Conservation (phyloP, 2,329 filamentous ascomycete genomes). For the Fusarium pseudograminearum region DNA sequence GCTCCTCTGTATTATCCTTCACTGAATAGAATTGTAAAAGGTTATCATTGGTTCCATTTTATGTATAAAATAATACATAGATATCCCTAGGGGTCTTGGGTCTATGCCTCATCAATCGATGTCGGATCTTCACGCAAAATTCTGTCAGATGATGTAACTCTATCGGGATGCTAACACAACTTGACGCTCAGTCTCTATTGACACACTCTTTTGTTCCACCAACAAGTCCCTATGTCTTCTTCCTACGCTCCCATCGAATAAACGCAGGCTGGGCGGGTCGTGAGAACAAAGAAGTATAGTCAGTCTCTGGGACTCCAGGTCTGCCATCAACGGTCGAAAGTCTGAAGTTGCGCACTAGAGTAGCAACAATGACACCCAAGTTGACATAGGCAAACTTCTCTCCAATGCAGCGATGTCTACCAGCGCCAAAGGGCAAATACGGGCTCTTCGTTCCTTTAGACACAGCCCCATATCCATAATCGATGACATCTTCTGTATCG, state of each 20-base stretch:
- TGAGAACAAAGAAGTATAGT: slow-evolving; percentile 67
- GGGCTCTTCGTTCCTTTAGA: slow-evolving; percentile 53
- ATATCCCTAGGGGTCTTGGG: not conserved
- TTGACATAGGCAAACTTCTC: slow-evolving; percentile 82
- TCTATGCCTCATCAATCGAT: too few relatives aligned
- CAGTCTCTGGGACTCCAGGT: slow-evolving; percentile 70
- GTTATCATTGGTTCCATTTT: slow-evolving; percentile 13
- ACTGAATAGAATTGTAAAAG: slow-evolving; percentile 40
- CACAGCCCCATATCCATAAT: slow-evolving; percentile 50
- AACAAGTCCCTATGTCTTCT: not conserved
- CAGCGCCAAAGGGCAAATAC: slow-evolving; percentile 78
- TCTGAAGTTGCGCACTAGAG: slow-evolving; percentile 71
- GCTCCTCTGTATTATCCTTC: slow-evolving; percentile 23
- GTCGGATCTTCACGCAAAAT: too few relatives aligned
- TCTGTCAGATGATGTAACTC: too few relatives aligned
- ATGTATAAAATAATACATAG: not conserved
- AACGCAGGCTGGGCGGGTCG: slow-evolving; percentile 51
- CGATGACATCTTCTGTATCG: slow-evolving; percentile 36
- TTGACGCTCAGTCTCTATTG: not conserved
- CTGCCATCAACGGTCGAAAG: slow-evolving; percentile 68
- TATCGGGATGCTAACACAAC: too few relatives aligned
- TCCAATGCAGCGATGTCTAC: slow-evolving; percentile 79
- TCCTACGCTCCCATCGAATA: slow-evolving; percentile 52
- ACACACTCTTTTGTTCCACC: not conserved
- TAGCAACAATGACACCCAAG: slow-evolving; percentile 72